Percentiles rank a stretch among this genome's conserved stretches.
phyloP scores from a whole-genome alignment of 2,329 filamentous ascomycete genomes.

The Cadophora sp. region DNA sequence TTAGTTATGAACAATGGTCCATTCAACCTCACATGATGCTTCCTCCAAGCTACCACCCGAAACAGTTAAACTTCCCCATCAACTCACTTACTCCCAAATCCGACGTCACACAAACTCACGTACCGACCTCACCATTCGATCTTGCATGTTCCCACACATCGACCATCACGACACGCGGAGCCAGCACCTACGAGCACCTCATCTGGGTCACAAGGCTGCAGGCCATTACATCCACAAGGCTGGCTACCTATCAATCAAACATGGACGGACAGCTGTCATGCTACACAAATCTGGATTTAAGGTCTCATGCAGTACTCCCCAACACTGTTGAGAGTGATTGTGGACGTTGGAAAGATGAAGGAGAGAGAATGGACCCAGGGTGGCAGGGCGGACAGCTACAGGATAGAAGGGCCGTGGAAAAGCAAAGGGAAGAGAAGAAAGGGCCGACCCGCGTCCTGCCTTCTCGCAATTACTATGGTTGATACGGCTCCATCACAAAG shows the following conservation, averaged over 20 bases:
- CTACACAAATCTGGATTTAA: neutral
- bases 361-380: too few relatives aligned
- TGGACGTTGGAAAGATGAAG: too few relatives aligned
- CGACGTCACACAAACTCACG: neutral
- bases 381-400: neutral
- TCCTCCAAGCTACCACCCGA: neutral
- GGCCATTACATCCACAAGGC: neutral
- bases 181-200: neutral
- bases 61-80: neutral
- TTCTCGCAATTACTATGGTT: neutral
- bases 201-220: conserved; percentile 4
- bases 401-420: neutral
- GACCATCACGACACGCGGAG: neutral
- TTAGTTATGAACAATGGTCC: too few relatives aligned
- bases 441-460: neutral
- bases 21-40: too few relatives aligned
- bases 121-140: neutral
- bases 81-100: neutral
- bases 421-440: neutral
- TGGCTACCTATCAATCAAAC: conserved; percentile 9
- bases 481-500: neutral
- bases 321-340: too few relatives aligned
- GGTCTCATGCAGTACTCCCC: too few relatives aligned
- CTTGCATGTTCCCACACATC: neutral
- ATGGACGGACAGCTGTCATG: neutral